Evolutionary conservation across 179 eudicot species (phyloP), one percentile per base, ranked within the genome.

Genomic region (Corrigiola litoralis): DNA sequence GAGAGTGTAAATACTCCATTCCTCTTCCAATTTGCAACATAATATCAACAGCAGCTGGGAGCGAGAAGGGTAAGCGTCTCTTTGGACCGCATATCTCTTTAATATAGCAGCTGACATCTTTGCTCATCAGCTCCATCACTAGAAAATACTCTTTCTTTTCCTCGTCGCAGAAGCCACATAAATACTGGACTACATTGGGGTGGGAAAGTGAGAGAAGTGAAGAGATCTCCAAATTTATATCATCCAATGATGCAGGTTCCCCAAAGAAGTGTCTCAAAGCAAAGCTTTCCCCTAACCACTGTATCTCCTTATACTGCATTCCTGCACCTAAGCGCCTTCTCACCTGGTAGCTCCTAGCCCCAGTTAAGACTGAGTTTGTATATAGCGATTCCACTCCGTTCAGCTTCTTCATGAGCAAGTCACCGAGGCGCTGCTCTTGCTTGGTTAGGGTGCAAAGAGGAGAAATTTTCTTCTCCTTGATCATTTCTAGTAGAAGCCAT

Each of bases 1-100:
- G 75, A 1, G 88, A 76, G 73, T 92, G 98, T 46, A 92, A 73
- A 64, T 83, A 92, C 67, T 92, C 98, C 95, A 92, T 84, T 14
- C 98, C 98, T 78, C 95, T 77, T 3, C 96, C 95, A 41, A 92
- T 79, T 65, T 92, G 98, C 67, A 92, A 85, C 90, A 92, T 87
- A 40, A 92, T 73, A 68, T 92, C 96, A 38, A 90, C 81, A 0
- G 92, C 95, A 46, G 72, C 82, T 0, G 85, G 80, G 31, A 80
- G 73, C 46, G 95, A 71, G 59, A 92, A 82, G 1, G 95, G 87
- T 7, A 85, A 24, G 20, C 77, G 69, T 50, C 88, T 89, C 77
- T 80, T 87, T 7, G 82, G 74, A 2, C 90, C 83, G 58, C 83
- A 82, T 12, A 71, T 72, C 73, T 92, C 98, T 44, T 82, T 92